phyloP scores from a whole-genome alignment of 2,329 filamentous ascomycete genomes.

The Neopestalotiopsis clavispora region DNA sequence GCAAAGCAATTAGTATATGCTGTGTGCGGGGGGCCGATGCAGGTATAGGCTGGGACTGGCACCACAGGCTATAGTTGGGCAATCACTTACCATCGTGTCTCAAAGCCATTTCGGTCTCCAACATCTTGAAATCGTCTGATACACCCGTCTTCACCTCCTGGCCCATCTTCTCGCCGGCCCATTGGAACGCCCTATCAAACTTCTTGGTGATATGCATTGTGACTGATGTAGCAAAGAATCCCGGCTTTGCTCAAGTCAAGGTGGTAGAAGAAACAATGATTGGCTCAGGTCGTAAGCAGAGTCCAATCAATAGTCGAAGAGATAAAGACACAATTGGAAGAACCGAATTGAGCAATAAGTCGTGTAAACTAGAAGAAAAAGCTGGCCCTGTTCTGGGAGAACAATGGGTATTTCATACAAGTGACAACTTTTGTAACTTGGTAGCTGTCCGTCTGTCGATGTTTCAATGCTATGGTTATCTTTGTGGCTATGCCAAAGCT shows the following conservation, averaged over 20 bases:
- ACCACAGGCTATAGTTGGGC: not conserved
- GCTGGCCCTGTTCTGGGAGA: not conserved
- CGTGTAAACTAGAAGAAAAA: not conserved
- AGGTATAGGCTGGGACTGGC: not conserved
- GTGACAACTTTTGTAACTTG: constrained; percentile 16
- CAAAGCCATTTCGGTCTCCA: constrained; percentile 89
- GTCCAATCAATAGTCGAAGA: not conserved
- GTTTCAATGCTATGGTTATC: constrained; percentile 16
- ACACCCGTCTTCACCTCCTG: constrained; percentile 84
- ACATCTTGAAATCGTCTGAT: constrained; percentile 86
- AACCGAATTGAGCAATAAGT: not conserved
- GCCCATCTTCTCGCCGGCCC: constrained; percentile 97
- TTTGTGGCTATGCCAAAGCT: constrained; percentile 20
- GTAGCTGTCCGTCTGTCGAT: not conserved
- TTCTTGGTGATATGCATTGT: constrained; percentile 75
- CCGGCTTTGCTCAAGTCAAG: not conserved
- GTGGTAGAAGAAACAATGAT: constrained; percentile 12
- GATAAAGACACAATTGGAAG: not conserved
- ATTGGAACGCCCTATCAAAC: constrained; percentile 95
- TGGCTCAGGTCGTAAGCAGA: not conserved
- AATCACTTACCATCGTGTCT: constrained; percentile 78
- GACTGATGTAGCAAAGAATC: constrained; percentile 4
- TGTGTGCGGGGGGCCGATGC: not conserved
- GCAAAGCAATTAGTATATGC: not conserved
- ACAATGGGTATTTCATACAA: constrained; percentile 14